Percentiles rank a stretch among this genome's conserved stretches.
These are phyloP conservation scores for Tetragonia tetragonoides DNA, from an alignment of 148 eudicot species.

Conservation along the genomic window DNA sequence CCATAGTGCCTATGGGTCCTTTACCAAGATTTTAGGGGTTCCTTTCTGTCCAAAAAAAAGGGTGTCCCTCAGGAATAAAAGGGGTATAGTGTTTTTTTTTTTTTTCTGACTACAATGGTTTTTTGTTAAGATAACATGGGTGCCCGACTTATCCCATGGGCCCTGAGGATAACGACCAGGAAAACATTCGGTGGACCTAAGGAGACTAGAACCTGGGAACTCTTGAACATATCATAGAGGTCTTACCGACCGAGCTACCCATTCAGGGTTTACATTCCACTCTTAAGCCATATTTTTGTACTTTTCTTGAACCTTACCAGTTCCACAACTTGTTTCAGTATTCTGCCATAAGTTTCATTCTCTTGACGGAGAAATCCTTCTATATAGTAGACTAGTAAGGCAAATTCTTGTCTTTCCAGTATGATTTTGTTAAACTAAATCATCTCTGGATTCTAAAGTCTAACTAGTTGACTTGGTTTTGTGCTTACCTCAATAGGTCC, in stretches of 20 bases:
- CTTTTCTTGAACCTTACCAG: background rate
- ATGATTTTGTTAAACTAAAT: background rate
- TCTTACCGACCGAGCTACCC: too few species aligned
- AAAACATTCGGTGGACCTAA: too few species aligned
- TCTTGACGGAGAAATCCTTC: background rate
- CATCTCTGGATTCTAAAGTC: background rate
- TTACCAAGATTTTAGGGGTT: too few species aligned
- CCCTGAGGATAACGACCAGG: too few species aligned
- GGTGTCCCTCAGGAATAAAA: background rate
- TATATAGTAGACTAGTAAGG: background rate
- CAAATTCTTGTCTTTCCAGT: background rate
- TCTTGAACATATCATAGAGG: too few species aligned
- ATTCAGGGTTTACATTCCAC: too few species aligned
- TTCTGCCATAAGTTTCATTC: background rate
- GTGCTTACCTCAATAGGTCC: slow-evolving; percentile 46
- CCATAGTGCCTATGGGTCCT: too few species aligned
- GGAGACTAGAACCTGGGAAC: too few species aligned
- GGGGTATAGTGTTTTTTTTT: background rate
- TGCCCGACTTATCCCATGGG: too few species aligned
- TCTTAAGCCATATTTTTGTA: too few species aligned
- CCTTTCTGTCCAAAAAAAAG: background rate
- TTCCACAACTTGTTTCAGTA: background rate
- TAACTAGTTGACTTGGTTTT: slow-evolving; percentile 11
- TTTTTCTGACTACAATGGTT: background rate
- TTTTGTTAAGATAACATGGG: too few species aligned